Evolutionary conservation across 345 rosid species (phyloP), one percentile per base, ranked within the genome.

Genomic region (Acer yangbiense): DNA sequence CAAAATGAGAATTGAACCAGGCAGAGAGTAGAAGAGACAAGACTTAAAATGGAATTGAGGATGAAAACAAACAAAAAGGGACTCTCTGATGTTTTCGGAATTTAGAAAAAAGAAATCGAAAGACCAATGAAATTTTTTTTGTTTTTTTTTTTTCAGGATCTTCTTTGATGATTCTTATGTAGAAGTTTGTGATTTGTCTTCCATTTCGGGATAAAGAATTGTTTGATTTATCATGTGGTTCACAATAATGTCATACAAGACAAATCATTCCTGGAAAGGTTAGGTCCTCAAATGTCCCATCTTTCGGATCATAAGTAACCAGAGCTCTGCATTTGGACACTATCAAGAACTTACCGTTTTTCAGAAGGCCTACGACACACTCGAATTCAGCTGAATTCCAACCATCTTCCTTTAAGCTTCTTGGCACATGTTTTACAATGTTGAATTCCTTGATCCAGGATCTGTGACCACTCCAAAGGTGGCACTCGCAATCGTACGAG

Each of bases 321-420:
- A 64, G 46, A 46, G 29, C 60, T 65, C 63, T 50, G 23, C 77
- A 29, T 10, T 25, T 17, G 48, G 17, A 74, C 14, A 65, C 25
- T 32, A 48, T 7, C 27, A 48, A 10, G 18, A 29, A n/a, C 20
- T 58, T 44, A 41, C 80, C 69, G 0, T 65, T 65, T 64, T 29
- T 64, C 29, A 64, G 48, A 17, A 74, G 77, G 77, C 77, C 54
- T 16, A 65, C 32, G 14, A 65, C 61, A 5, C 50, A 29, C 17
- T 48, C 6, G 6, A 50, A 48, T 29, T 29, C 32, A 29, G 32
- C 32, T 29, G 32, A 29, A 29, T 29, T 29, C 32, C 32, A 29
- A 29, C 32, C 32, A 29, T 29, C 3, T 29, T 29, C 3, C 32
- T 29, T 3, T 29, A 29, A 29, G 32, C 32, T 29, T 29, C 32